Evolutionary conservation across 2,329 filamentous ascomycete species (phyloP), one percentile per base, ranked within the genome.

Genomic region (Cordyceps fumosorosea): DNA sequence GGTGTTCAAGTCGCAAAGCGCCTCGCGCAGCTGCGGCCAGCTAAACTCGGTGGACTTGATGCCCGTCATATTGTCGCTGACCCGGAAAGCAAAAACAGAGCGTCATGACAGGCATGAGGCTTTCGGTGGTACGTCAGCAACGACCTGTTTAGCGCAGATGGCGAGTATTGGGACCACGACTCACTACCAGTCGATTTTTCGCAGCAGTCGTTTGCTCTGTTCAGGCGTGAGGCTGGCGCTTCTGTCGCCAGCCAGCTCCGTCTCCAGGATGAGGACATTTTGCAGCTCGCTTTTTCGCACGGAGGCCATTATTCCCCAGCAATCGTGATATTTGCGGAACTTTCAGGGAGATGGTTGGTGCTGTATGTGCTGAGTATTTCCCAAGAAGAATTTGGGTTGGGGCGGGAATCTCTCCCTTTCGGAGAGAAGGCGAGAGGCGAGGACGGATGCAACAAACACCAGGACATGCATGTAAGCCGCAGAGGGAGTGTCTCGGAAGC

Each of bases 1-100:
- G 2, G 50, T 51, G 11, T 61, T 32, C 14, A 61, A 11, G 16
- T 61, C 58, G 12, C 37, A 48, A 11, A 61, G 18, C 1, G 58
- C 58, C 16, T 61, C 58, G 2, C 22, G 26, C 5, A 40, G 44
- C 26, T 61, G 58, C 24, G 40, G n/a, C 58, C 58, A 61, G 3
- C 51, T 45, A 16, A 61, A 45, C 5, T 61, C n/a, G 12, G 32
- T 48, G 11, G 37, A 29, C 12, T 81, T 75, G 45, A 56, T 54
- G 32, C 62, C 69, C 65, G 54, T 70, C 65, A 59, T 37, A 67
- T 91, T 91, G 29, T 83, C 77, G 0, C 87, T 78, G 26, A 91
- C 83, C 1, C 89, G 80, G 52, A 20, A 54, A 54, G 52, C 52
- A 54, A 11, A 54, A 54, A 16, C 52, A 42, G 14, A 54, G 52